Conservation (phyloP, 2,329 filamentous ascomycete genomes). For the Epichloe coenophiala region DNA sequence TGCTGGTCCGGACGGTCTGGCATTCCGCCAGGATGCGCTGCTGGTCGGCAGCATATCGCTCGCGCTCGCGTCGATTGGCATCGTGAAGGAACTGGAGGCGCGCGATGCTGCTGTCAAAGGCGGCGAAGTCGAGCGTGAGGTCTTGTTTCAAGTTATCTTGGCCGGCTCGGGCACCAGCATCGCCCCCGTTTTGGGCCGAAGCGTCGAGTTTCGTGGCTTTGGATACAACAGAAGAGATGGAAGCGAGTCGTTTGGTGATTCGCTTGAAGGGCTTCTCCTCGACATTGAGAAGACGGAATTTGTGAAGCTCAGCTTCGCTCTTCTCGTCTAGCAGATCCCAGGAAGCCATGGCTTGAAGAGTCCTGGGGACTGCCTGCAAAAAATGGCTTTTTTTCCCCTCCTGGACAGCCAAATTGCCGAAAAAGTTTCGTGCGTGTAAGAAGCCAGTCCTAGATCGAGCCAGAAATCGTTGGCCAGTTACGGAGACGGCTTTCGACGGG, state of each 20-base stretch:
- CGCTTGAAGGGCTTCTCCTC: constrained; percentile 90
- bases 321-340: constrained; percentile 61
- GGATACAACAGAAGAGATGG: constrained; percentile 48
- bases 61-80: constrained; percentile 71
- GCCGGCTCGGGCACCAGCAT: constrained; percentile 15
- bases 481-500: too few species aligned
- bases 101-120: constrained; percentile 73
- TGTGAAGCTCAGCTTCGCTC: constrained; percentile 77
- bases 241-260: constrained; percentile 67
- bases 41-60: constrained; percentile 72
- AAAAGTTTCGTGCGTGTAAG: background rate
- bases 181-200: constrained; percentile 25
- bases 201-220: constrained; percentile 10
- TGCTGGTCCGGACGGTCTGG: constrained; percentile 63
- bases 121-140: constrained; percentile 73
- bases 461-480: too few species aligned
- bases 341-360: constrained; percentile 23
- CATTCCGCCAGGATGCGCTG: constrained; percentile 66
- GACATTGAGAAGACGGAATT: constrained; percentile 71
- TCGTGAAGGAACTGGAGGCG: constrained; percentile 78
- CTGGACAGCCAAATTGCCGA: background rate
- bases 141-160: constrained; percentile 61
- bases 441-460: too few species aligned
- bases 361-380: background rate
- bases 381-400: background rate